Evolutionary conservation across 2,329 filamentous ascomycete species (phyloP), one percentile per base, ranked within the genome.

Genomic region (Fusarium hostae): DNA sequence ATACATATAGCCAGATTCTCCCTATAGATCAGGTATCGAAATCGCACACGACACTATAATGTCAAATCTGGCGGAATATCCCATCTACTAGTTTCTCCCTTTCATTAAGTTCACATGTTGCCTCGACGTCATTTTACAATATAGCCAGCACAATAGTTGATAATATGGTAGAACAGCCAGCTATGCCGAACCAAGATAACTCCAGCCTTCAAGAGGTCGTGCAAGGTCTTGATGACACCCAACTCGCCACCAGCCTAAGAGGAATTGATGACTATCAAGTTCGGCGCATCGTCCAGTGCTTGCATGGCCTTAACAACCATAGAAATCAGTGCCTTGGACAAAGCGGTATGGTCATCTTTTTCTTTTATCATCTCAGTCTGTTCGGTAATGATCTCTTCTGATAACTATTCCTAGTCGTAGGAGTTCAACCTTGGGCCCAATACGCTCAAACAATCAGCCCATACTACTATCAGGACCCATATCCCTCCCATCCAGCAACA

Each of bases 281-380:
- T 12, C 24, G 40, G 2, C 48, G 48, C 5, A 52, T 52, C 7
- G 15, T 40, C 9, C 48, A n/a, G 24, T 52, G 32, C 34, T 39
- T 39, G 8, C 32, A 20, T 16, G 7, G 9, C 2, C 13, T 35
- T 35, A 15, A 35, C 32, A 34, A 15, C 34, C 6, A 13, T 16
- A 9, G 34, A 8, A 52, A 39, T n/a, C 13, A 24, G 20, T 32
- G 9, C 9, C 12, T n/a, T 12, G 6, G n/a, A 5, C 34, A 37
- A 5, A 26, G 8, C 22, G 48, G 48, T n/a, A 52, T 9, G 5
- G 6, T 2, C 3, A n/a, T 37, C 2, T 10, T 39, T 12, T 18
- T 12, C 9, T 0, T 26, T 26, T 1, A 6, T 3, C 2, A 11
- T n/a, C 3, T 5, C 20, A n/a, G 1, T n/a, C 2, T 35, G 12